Conservation (phyloP, 495 filamentous ascomycete genomes). For the Penicillium fimorum region DNA sequence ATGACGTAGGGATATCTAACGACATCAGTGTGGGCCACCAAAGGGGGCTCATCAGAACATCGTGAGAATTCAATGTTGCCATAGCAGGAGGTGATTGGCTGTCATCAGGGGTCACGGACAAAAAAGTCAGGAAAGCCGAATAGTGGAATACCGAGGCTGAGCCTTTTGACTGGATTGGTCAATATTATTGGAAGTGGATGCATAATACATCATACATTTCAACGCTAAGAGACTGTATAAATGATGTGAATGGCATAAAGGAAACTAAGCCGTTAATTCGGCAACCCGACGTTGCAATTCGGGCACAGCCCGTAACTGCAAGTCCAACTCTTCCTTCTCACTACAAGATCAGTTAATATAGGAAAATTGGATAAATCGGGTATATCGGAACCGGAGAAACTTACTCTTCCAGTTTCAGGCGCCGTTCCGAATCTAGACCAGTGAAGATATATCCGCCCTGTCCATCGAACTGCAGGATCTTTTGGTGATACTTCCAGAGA, state of each 20-base stretch:
- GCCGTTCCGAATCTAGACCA: constrained; percentile 80
- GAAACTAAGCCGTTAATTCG: constrained; percentile 54
- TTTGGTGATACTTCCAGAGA: constrained; percentile 93
- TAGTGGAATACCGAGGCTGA: neutral
- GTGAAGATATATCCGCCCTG: constrained; percentile 91
- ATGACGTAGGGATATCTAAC: constrained; percentile 6
- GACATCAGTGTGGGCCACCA: constrained; percentile 12
- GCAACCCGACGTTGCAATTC: constrained; percentile 82
- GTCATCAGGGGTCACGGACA: neutral
- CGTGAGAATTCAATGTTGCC: constrained; percentile 2
- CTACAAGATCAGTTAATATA: constrained; percentile 33
- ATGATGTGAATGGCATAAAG: no score
- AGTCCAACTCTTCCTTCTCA: constrained; percentile 92
- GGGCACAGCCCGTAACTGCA: constrained; percentile 77
- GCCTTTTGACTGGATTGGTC: neutral
- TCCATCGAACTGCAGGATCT: constrained; percentile 94
- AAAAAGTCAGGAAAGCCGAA: neutral
- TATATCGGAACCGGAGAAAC: constrained; percentile 24
- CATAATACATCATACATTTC: constrained; percentile 12
- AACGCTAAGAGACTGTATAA: neutral
- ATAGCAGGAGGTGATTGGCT: neutral
- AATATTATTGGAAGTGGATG: neutral
- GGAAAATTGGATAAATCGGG: neutral
- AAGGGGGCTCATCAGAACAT: neutral
- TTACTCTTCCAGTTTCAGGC: constrained; percentile 83